Evolutionary conservation across 169 alveolate species (phyloP).

Genomic region (Plasmodium yoelii): DNA sequence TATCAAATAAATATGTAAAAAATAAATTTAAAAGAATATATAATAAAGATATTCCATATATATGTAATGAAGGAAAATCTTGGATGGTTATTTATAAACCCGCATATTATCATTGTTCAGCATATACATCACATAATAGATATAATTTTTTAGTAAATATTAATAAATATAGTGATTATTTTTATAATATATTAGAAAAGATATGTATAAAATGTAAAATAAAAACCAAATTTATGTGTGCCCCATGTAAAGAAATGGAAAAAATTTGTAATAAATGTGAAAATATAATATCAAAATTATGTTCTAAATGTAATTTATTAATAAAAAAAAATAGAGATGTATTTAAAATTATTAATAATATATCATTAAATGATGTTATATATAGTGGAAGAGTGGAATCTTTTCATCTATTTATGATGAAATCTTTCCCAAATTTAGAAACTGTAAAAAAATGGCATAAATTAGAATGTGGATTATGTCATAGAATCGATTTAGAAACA

Average conservation of each 20-base stretch:
- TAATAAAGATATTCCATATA: conserved; percentile 82
- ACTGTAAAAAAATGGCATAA: conserved; percentile 83
- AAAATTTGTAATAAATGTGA: conserved; percentile 59
- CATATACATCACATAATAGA: conserved; percentile 74
- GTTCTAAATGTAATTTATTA: conserved; percentile 48
- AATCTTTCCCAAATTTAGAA: conserved; percentile 81
- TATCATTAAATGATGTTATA: conserved; percentile 78
- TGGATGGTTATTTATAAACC: conserved; percentile 85
- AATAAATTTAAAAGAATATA: conserved; percentile 48
- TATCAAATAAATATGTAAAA: conserved; percentile 11
- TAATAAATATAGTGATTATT: conserved; percentile 57
- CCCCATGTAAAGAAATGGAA: conserved; percentile 50
- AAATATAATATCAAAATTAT: conserved; percentile 37
- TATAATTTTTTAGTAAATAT: conserved; percentile 48
- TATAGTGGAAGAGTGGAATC: conserved; percentile 82
- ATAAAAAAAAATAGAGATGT: conserved; percentile 74
- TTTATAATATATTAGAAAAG: conserved; percentile 59
- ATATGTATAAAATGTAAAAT: conserved; percentile 66
- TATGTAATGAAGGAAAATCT: conserved; percentile 78
- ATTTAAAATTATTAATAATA: conserved; percentile 75
- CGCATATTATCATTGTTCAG: conserved; percentile 86
- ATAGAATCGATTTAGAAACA: conserved; percentile 83
- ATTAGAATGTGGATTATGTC: conserved; percentile 85
- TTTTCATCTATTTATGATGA: conserved; percentile 83
- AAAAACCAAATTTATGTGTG: conserved; percentile 71